Percentiles rank a stretch among this genome's conserved stretches.
These are phyloP conservation scores for Bipolaris victoriae DNA, from an alignment of 2,329 filamentous ascomycete genomes.

Conservation along the genomic window DNA sequence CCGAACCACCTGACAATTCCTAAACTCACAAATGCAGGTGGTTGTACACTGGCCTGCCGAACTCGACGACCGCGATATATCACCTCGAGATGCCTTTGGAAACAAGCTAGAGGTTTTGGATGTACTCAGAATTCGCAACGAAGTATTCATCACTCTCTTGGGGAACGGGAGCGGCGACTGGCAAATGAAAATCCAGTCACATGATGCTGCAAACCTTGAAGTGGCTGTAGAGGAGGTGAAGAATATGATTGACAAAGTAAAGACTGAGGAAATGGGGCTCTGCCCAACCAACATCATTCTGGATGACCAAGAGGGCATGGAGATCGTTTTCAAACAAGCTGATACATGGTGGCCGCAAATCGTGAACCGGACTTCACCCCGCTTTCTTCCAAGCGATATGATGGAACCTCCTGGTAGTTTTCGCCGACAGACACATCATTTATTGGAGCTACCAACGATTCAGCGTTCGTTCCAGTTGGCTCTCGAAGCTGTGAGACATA, in stretches of 20 bases:
- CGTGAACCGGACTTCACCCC: slow-evolving; percentile 28
- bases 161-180: slow-evolving; percentile 9
- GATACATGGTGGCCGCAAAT: slow-evolving; percentile 37
- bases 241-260: slow-evolving; percentile 30
- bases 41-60: slow-evolving; percentile 32
- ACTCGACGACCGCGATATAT: slow-evolving; percentile 18
- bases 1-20: neutral
- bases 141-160: slow-evolving; percentile 37
- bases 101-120: slow-evolving; percentile 38
- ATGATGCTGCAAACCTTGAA: slow-evolving; percentile 20
- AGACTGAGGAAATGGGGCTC: slow-evolving; percentile 15
- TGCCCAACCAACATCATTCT: slow-evolving; percentile 33
- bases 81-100: slow-evolving; percentile 37
- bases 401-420: slow-evolving; percentile 33
- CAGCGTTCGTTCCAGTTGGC: slow-evolving; percentile 23
- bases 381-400: slow-evolving; percentile 12
- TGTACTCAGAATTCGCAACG: slow-evolving; percentile 31
- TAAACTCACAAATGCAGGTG: neutral
- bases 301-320: slow-evolving; percentile 32
- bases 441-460: slow-evolving; percentile 20
- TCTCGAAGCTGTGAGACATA: slow-evolving; percentile 32
- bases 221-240: slow-evolving; percentile 29
- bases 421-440: slow-evolving; percentile 22
- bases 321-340: slow-evolving; percentile 26
- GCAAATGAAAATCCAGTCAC: slow-evolving; percentile 30